phyloP scores from a whole-genome alignment of 1,284 basidiomycete species.

The Ganoderma lingzhi region DNA sequence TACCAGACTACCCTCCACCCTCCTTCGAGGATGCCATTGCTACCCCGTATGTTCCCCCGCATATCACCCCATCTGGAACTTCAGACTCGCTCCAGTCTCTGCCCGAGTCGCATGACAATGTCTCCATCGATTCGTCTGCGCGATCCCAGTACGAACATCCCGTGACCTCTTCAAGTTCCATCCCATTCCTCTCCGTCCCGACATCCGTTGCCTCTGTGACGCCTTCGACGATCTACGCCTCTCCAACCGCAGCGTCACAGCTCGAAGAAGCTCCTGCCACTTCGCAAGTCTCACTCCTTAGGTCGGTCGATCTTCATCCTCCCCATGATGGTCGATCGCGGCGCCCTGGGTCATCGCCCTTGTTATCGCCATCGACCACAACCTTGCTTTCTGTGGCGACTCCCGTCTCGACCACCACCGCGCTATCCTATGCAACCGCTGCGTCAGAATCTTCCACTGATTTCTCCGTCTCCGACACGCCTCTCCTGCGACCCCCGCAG shows the following conservation, averaged over 20 bases:
- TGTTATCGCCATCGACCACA: slow-evolving; percentile 10
- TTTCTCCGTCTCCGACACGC: slow-evolving; percentile 25
- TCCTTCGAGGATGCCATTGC: slow-evolving; percentile 63
- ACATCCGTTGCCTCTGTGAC: slow-evolving; percentile 9
- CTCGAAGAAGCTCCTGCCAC: slow-evolving; percentile 18
- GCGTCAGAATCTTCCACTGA: slow-evolving; percentile 21
- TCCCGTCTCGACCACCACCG: slow-evolving; percentile 17
- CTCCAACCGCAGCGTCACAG: background rate
- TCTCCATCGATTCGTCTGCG: slow-evolving; percentile 10
- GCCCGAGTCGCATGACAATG: slow-evolving; percentile 18
- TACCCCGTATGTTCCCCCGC: slow-evolving; percentile 31
- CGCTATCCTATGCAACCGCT: slow-evolving; percentile 16
- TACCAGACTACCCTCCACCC: slow-evolving; percentile 67
- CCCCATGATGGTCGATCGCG: background rate
- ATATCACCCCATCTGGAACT: slow-evolving; percentile 21
- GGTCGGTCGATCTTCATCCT: slow-evolving; percentile 15
- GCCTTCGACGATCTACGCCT: slow-evolving; percentile 16
- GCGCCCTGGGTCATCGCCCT: slow-evolving; percentile 10
- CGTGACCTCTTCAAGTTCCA: slow-evolving; percentile 4
- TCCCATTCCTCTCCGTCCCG: slow-evolving; percentile 13
- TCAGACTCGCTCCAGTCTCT: slow-evolving; percentile 21
- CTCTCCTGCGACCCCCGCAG: slow-evolving; percentile 28
- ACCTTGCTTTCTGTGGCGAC: slow-evolving; percentile 11
- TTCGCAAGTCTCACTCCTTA: slow-evolving; percentile 18
- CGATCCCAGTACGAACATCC: slow-evolving; percentile 13